Base-by-base conservation (phyloP, 495 filamentous ascomycete species). In the Penicillium ucsense region DNA sequence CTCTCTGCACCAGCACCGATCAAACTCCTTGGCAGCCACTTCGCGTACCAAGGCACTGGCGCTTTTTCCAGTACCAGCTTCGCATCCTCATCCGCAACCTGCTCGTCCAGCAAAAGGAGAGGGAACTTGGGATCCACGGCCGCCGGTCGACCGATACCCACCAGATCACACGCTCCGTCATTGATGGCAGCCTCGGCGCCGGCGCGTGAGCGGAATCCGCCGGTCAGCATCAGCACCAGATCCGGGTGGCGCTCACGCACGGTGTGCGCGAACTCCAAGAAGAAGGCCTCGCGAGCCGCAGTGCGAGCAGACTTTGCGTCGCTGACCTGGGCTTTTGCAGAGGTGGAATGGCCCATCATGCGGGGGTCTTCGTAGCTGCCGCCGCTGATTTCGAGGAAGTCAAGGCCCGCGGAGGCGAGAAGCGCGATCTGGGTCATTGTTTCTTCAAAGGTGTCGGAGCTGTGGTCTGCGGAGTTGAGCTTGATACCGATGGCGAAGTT, bases 381-480 rank as follows among this genome's bases (percentile, higher is more conserved):
- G 11, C 81, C 81, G 35, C 70, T 76, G 47, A 85, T 71, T 56
- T 85, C 79, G 38, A 84, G 54, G 57, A 83, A 83, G 61, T 84
- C 79, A 8, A 83, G 66, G 0, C 76, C 75, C 3, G 74, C 77
- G 1, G 68, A 62, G 6, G 61, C 60, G 9, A 84, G 69, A 7
- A 78, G 63, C 8, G 55, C 44, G 43, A 82, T 66, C 59, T 82
- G 80, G 10, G 66, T 66, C 54, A 83, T 66, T 34, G 64, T 71
- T 11, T 71, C 72, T 50, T 71, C 67, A 41, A 79, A 56, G 39
- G 62, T 67, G 6, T 65, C 52, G 4, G 57, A 62, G 59, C 66
- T 67, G 59, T 71, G 68, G 48, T 84, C 81, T 2, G 72, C 77
- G 5, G 77, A 80, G 58, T 83, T 84, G 32, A 84, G 51, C 59